These are phyloP conservation scores for Colletotrichum cereale DNA, from an alignment of 2,329 filamentous ascomycete genomes.

Conservation along the genomic window DNA sequence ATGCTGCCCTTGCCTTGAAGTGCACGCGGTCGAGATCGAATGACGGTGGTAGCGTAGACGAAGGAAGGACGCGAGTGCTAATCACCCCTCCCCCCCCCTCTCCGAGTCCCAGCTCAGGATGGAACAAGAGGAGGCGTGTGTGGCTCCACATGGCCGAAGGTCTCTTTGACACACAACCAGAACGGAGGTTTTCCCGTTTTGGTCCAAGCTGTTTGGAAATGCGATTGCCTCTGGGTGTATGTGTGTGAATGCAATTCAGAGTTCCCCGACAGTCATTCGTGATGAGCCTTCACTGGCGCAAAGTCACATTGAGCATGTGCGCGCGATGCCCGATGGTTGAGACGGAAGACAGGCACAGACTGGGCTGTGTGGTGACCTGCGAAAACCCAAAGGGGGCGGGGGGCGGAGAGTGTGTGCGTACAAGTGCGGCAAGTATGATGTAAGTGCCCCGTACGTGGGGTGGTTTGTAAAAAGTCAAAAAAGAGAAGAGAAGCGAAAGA, in stretches of 20 bases:
- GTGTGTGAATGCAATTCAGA: slow-evolving; percentile 10
- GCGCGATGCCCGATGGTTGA: slow-evolving; percentile 30
- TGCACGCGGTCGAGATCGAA: slow-evolving; percentile 1
- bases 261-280: slow-evolving; percentile 11
- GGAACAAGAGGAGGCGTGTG: slow-evolving; percentile 30
- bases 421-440: slow-evolving; percentile 6
- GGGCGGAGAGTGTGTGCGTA: not conserved
- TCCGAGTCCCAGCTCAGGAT: slow-evolving; percentile 28
- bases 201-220: slow-evolving; percentile 36
- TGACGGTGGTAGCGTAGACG: slow-evolving; percentile 10
- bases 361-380: slow-evolving; percentile 3
- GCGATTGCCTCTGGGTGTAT: not conserved
- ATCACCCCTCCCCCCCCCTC: too few species aligned
- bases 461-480: slow-evolving; percentile 12
- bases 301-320: not conserved
- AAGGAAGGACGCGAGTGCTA: slow-evolving; percentile 23
- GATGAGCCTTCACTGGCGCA: not conserved
- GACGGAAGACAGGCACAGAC: slow-evolving; percentile 27
- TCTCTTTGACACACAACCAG: slow-evolving; percentile 35
- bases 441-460: not conserved
- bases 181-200: slow-evolving; percentile 38
- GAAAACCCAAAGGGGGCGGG: not conserved
- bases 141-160: slow-evolving; percentile 39
- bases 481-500: not conserved
- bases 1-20: not conserved